Conservation (phyloP, 148 eudicot species). For the Amaranthus hypochondriacus region DNA sequence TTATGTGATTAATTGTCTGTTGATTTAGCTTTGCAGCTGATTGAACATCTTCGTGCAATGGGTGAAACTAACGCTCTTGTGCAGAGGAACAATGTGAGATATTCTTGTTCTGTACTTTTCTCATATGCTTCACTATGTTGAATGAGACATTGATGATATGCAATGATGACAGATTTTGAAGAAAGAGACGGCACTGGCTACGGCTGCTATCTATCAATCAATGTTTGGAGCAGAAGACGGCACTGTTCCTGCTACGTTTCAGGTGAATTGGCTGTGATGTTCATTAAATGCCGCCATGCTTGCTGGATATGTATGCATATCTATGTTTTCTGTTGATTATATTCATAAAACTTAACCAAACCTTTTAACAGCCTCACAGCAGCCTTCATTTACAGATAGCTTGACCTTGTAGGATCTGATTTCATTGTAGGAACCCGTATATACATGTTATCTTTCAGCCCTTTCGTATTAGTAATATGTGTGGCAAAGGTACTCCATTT, state of each 20-base stretch:
- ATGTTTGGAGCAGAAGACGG: conserved; percentile 98
- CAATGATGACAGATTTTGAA: conserved; percentile 51
- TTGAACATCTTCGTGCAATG: conserved; percentile 93
- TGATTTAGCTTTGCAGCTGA: conserved; percentile 79
- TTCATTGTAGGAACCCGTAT: neutral
- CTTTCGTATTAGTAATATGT: too few relatives aligned
- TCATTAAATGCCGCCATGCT: neutral
- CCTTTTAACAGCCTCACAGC: too few relatives aligned
- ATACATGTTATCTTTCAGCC: neutral
- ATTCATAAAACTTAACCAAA: neutral
- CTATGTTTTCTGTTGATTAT: neutral
- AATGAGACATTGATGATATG: conserved; percentile 13
- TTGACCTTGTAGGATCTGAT: neutral
- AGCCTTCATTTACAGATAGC: too few relatives aligned
- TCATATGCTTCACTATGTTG: conserved; percentile 1
- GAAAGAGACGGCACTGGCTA: conserved; percentile 89
- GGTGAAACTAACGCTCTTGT: conserved; percentile 94
- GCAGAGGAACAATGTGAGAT: conserved; percentile 68
- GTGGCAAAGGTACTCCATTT: too few relatives aligned
- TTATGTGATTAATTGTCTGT: conserved; percentile 12
- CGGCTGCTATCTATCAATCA: conserved; percentile 92
- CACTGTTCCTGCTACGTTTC: conserved; percentile 89
- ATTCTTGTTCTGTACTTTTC: conserved; percentile 4
- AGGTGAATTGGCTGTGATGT: conserved; percentile 42
- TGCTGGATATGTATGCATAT: neutral